phyloP scores from a whole-genome alignment of 305 asterid species.

The Solanum hybrid region DNA sequence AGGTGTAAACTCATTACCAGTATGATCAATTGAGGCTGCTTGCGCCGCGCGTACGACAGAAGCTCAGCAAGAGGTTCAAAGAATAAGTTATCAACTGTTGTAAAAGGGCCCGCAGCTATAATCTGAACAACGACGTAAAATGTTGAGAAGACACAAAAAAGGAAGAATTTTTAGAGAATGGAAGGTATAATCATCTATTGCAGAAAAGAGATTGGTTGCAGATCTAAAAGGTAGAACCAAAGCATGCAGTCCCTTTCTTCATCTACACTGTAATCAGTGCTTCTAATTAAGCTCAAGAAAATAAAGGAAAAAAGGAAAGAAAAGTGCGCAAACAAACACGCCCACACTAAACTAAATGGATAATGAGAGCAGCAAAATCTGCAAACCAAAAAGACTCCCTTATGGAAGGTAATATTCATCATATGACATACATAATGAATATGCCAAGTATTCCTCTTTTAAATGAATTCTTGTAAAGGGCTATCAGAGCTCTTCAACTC shows the following conservation, averaged over 20 bases:
- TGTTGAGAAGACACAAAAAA: not conserved
- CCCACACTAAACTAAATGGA: not conserved
- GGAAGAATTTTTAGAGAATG: slow-evolving; percentile 5
- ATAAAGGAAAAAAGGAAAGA: not conserved
- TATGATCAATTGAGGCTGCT: slow-evolving; percentile 86
- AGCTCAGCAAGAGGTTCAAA: slow-evolving; percentile 88
- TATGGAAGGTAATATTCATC: not conserved
- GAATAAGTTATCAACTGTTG: slow-evolving; percentile 70
- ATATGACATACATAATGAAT: not conserved
- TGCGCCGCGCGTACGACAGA: slow-evolving; percentile 73
- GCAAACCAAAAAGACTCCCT: not conserved
- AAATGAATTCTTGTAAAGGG: not conserved
- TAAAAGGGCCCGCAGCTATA: slow-evolving; percentile 88
- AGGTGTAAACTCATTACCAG: slow-evolving; percentile 35
- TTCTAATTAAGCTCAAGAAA: not conserved
- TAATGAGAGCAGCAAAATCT: not conserved
- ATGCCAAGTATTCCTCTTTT: not conserved
- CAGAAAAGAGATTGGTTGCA: not conserved
- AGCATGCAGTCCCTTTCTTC: not conserved
- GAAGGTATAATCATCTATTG: slow-evolving; percentile 6
- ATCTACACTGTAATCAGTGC: not conserved
- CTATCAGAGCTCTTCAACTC: not conserved
- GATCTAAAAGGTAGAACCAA: not conserved
- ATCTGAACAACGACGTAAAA: slow-evolving; percentile 38
- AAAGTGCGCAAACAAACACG: not conserved